A percentile compares a stretch with the other conserved stretches of the same genome.
Conservation (phyloP, 2,329 filamentous ascomycete species). For the Pezicula radicicola region DNA sequence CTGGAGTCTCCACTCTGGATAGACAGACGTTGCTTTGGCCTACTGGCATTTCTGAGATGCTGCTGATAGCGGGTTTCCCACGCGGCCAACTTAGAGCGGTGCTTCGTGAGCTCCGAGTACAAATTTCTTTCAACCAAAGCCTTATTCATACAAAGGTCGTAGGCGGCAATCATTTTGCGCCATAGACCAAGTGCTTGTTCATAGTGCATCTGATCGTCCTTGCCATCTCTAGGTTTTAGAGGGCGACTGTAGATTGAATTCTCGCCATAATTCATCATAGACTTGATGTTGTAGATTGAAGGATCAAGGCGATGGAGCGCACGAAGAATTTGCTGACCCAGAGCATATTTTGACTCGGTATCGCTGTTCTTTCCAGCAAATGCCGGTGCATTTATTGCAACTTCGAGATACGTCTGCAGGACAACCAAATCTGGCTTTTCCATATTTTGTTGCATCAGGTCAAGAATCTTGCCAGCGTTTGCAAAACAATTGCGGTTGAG, state of each 20-base stretch:
- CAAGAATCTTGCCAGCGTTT: conserved; percentile 62
- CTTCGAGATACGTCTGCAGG: conserved; percentile 53
- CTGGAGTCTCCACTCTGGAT: neutral
- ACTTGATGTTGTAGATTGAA: conserved; percentile 22
- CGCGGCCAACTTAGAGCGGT: neutral
- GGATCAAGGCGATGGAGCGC: conserved; percentile 45
- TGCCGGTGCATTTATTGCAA: conserved; percentile 38
- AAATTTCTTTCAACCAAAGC: conserved; percentile 20
- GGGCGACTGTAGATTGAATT: too few relatives aligned
- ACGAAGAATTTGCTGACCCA: conserved; percentile 46
- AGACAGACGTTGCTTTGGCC: too few relatives aligned
- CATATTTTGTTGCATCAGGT: conserved; percentile 52
- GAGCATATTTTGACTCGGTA: conserved; percentile 34
- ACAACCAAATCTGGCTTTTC: conserved; percentile 46
- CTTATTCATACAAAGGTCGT: conserved; percentile 25
- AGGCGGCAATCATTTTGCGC: conserved; percentile 28
- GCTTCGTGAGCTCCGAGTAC: conserved; percentile 2
- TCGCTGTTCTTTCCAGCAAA: conserved; percentile 30
- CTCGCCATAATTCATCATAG: conserved; percentile 17
- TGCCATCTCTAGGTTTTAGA: too few relatives aligned
- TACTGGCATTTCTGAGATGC: too few relatives aligned
- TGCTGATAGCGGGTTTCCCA: neutral
- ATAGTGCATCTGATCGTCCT: too few relatives aligned
- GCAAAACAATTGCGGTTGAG: conserved; percentile 68
- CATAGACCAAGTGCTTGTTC: conserved; percentile 15